A percentile compares a stretch with the other conserved stretches of the same genome.
Conservation (phyloP, 768 basidiomycete species). For the Leccinum sublutescens region DNA sequence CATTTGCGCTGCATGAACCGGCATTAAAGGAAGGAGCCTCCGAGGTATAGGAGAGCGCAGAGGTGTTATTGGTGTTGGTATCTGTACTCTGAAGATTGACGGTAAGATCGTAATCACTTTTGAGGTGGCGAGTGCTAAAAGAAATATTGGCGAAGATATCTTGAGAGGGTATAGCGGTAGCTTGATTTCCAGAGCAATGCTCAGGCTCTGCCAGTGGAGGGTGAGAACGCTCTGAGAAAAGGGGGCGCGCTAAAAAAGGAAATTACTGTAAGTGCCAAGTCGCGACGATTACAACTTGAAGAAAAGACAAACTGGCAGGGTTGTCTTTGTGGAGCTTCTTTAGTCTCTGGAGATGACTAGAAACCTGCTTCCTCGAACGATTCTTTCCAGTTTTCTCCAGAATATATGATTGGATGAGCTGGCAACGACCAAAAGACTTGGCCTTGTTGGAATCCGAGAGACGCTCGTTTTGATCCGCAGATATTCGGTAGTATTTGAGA, state of each 20-base stretch:
- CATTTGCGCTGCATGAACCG: background rate
- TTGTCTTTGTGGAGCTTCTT: conserved; percentile 36
- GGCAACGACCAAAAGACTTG: conserved; percentile 39
- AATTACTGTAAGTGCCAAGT: background rate
- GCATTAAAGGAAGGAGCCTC: conserved; percentile 2
- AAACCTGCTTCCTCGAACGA: conserved; percentile 40
- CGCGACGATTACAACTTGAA: background rate
- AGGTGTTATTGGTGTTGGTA: background rate
- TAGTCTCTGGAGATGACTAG: conserved; percentile 38
- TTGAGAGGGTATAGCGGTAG: conserved; percentile 5
- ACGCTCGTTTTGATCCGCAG: conserved; percentile 15
- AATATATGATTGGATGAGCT: conserved; percentile 39
- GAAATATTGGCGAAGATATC: conserved; percentile 11
- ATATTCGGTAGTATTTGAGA: conserved; percentile 32
- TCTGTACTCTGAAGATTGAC: conserved; percentile 7
- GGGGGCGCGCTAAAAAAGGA: conserved; percentile 17
- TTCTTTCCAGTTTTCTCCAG: conserved; percentile 38
- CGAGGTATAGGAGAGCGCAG: conserved; percentile 7
- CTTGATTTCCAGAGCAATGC: conserved; percentile 5
- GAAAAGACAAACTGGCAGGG: conserved; percentile 29
- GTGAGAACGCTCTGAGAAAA: conserved; percentile 27
- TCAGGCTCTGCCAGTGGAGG: conserved; percentile 8
- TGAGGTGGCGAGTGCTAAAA: conserved; percentile 9
- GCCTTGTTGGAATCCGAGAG: conserved; percentile 7
- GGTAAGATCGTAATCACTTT: conserved; percentile 12